Base-by-base conservation (phyloP, 352 stramenopile species). In the Pythium brassicae region DNA sequence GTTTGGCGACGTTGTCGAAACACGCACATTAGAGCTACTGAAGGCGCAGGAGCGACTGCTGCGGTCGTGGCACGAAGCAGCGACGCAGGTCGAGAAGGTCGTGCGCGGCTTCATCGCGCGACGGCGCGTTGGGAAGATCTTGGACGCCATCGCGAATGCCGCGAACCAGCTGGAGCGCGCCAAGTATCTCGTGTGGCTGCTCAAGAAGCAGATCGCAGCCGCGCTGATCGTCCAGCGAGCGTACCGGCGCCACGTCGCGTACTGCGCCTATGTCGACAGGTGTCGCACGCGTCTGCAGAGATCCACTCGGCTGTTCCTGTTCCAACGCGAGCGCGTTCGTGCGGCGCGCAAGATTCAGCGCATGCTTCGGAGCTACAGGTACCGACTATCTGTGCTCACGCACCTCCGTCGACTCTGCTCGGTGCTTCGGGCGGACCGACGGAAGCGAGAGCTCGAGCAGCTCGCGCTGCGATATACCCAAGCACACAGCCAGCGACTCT, bases 1-100 rank as follows among this genome's bases (percentile, higher is more conserved):
- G 15, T 88, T 87, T 42, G 65, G 64, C 32, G 54, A 70, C 7
- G 52, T 62, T 2, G 70, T 88, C 8, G 66, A 76, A 27, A 35
- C 60, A 19, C 72, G 75, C 4, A 76, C 71, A 4, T 37, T 56
- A 32, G 39, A 55, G 50, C 62, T 83, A 14, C 46, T 88, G 3
- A 17, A 49, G 17, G 25, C 53, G 19, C 83, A 87, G 53, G 65
- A 85, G 15, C 29, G 40, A 3, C 67, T 70, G 2, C 51, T 84
- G 12, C 48, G 49, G 6, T 62, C 66, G 55, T 92, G 74, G 78
- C 59, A 70, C 9, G 37, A 52, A 5, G 65, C 63, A 4, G 76
- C 80, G 14, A 76, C 63, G 6, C 32, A 65, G 3, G 56, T 88
- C 4, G 74, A 86, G 37, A 66, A 66, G 17, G 42, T 62, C 12